Base-by-base conservation (phyloP, 768 basidiomycete genomes). In the Amanita subjunquillea region DNA sequence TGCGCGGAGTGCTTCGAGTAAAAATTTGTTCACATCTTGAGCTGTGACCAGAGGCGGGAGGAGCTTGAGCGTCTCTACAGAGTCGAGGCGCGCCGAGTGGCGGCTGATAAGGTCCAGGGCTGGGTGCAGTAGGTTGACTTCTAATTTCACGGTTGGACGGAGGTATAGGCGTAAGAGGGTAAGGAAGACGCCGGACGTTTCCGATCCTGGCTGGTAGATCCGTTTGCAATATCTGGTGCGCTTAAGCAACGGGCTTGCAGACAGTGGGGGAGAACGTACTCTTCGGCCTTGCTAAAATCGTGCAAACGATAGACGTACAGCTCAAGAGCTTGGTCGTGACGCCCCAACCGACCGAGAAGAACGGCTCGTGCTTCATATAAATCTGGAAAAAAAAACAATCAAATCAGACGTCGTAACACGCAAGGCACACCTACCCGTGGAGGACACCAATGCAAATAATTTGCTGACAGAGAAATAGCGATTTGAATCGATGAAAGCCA, bases 321-420 rank as follows among this genome's bases (percentile, higher is more conserved):
- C 62, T 94, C 91, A n/a, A 98, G 77, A 0, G 95, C 93, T 55
- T 85, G 90, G 56, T 96, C 91, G 56, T 98, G 95, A 50, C 90
- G 82, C 1, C 88, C 91, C 55, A 97, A 74, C 42, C 87, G 78
- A 8, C 96, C 96, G 8, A 97, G 72, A 6, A 99, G 75, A 54
- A 97, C 83, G 0, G 96, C 96, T 39, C 92, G 83, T 13, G 90
- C 92, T 66, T 98, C 92, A 54, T 80, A 91, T 37, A 96, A 73
- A 59, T 91, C 92, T 93, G 13, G 4, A 13, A 34, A 6, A 29
- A 6, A 44, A 29, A 15, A 30, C 47, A 10, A 48, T 50, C 17
- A 25, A 41, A 7, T 40, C 38, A 42, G 15, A 8, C 6, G 27
- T 37, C 32, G 52, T 22, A 8, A 27, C 38, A 17, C 51, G 23